Evolutionary conservation across 2,329 filamentous ascomycete species (phyloP), one percentile per base, ranked within the genome.

Genomic region (Calycina marina): DNA sequence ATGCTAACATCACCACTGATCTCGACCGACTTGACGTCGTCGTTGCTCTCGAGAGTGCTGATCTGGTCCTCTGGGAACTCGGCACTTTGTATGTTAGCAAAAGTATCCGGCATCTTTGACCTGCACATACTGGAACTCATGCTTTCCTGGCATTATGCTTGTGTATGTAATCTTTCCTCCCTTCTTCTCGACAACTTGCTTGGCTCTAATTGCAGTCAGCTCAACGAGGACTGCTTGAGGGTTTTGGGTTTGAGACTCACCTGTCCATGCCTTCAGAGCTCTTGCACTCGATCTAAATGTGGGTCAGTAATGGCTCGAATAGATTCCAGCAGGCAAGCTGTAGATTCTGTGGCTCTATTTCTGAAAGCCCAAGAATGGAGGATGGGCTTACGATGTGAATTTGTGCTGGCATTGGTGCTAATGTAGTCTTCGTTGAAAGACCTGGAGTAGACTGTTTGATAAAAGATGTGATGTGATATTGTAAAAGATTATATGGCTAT

Each of bases 131-230:
- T 81, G 77, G 63, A 94, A 94, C 37, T 79, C 86, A 63, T 88
- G 92, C 68, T 93, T 85, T n/a, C n/a, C n/a, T n/a, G n/a, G n/a
- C 48, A 93, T 60, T 39, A 61, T 77, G 65, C 83, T 93, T 56
- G 90, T 81, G 47, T 90, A 75, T 34, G 62, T 72, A 60, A 96
- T 90, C 57, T 72, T 73, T 54, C 85, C 88, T 52, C 88, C 88
- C 54, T 88, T 72, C 25, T 77, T 68, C 38, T 55, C 60, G 46
- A 76, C 80, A 37, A 76, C 61, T 55, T 86, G 61, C 73, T 93
- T 93, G 39, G 80, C 78, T 32, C 80, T 85, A 14, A n/a, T 10
- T 14, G 12, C 10, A 10, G 11, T 31, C 28, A 27, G 25, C 6
- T 13, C 6, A 12, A 1, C 8, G 16, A n/a, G 9, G 22, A 32